A percentile compares a stretch with the other conserved stretches of the same genome.
Evolutionary conservation across 106 monocot species (phyloP).

Genomic region (Triglochin maritima): DNA sequence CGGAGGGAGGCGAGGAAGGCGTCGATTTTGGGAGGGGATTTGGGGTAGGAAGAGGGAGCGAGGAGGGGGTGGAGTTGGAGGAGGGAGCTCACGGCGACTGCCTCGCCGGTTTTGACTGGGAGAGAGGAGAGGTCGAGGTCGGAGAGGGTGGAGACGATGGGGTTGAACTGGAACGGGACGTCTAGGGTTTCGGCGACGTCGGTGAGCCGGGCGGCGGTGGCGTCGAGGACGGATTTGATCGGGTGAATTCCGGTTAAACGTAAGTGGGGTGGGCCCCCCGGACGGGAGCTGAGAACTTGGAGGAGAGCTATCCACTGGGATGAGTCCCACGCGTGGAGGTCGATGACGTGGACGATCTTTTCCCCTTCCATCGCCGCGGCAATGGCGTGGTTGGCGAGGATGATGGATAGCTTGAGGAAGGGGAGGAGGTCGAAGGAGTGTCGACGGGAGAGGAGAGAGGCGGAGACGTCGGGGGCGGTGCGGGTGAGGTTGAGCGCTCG

Average conservation of each 20-base stretch:
- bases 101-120: conserved; percentile 20
- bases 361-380: conserved; percentile 22
- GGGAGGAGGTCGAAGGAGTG: conserved; percentile 23
- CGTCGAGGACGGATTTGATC: conserved; percentile 10
- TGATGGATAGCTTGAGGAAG: conserved; percentile 13
- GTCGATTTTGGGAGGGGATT: conserved; percentile 18
- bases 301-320: conserved; percentile 23
- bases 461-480: background rate
- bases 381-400: conserved; percentile 16
- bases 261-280: conserved; percentile 16
- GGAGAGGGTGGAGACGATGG: conserved; percentile 9
- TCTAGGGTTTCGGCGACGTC: conserved; percentile 19
- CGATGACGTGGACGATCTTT: conserved; percentile 18
- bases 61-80: conserved; percentile 18
- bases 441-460: background rate
- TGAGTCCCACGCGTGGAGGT: conserved; percentile 12
- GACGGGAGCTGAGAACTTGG: conserved; percentile 14
- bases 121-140: conserved; percentile 11
- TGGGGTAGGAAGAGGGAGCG: background rate
- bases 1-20: conserved; percentile 37
- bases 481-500: conserved; percentile 4
- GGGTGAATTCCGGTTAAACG: conserved; percentile 21
- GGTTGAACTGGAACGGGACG: conserved; percentile 27
- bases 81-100: conserved; percentile 15
- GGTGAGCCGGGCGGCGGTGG: conserved; percentile 8